Evolutionary conservation across 208 protist species (phyloP).

Genomic region (Angomonas desouzai): DNA sequence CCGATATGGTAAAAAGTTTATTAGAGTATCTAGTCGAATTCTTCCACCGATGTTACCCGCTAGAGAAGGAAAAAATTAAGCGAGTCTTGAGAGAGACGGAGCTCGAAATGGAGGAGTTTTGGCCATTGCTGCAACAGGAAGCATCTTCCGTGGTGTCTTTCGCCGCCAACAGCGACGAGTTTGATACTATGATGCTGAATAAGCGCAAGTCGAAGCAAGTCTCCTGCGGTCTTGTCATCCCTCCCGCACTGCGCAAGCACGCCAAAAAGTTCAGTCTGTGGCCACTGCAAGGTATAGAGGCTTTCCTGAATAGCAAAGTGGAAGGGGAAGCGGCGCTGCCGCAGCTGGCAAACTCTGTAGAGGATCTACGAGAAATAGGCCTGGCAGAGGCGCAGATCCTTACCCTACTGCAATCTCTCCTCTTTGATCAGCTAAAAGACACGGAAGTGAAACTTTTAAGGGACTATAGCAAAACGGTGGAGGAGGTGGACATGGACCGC

Average conservation of each 20-base stretch:
- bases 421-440: slow-evolving; percentile 60
- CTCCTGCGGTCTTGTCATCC: slow-evolving; percentile 46
- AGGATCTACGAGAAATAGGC: slow-evolving; percentile 59
- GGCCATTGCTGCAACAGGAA: slow-evolving; percentile 53
- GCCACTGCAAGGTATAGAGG: slow-evolving; percentile 51
- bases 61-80: slow-evolving; percentile 38
- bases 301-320: slow-evolving; percentile 17
- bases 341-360: slow-evolving; percentile 29
- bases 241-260: slow-evolving; percentile 58
- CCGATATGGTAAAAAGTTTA: slow-evolving; percentile 45
- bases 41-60: slow-evolving; percentile 45
- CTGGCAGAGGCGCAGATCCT: slow-evolving; percentile 56
- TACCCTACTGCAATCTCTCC: slow-evolving; percentile 57
- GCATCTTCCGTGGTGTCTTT: slow-evolving; percentile 11
- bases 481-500: slow-evolving; percentile 76
- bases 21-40: slow-evolving; percentile 60
- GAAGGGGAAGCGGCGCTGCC: neutral
- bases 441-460: slow-evolving; percentile 65
- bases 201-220: slow-evolving; percentile 17
- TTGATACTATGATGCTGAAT: slow-evolving; percentile 10
- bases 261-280: slow-evolving; percentile 71
- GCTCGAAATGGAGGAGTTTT: slow-evolving; percentile 58
- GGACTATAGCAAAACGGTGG: slow-evolving; percentile 77
- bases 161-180: neutral
- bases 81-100: slow-evolving; percentile 51